Base-by-base conservation (phyloP, 2,329 filamentous ascomycete genomes). In the Ramularia endophylla region DNA sequence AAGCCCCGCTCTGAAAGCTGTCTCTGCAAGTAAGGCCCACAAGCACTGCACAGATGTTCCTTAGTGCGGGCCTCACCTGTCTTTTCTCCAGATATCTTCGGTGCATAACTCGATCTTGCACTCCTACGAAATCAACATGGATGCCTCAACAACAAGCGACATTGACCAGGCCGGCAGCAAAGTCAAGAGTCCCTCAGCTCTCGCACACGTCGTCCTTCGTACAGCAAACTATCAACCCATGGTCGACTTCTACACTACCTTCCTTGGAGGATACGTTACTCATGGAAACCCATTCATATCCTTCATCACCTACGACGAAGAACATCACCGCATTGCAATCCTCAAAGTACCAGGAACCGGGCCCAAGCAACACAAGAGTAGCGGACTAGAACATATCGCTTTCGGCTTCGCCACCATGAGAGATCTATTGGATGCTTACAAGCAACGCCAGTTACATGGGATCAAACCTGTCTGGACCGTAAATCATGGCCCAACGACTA, bases 301-400 rank as follows among this genome's bases (percentile, higher is more conserved):
- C 15, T 48, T 57, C 40, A 35, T 57, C 16, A 40, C 43, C 18
- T 57, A 56, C 41, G 53, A 56, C 41, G 41, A 54, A 9, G 54
- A 57, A 35, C 51, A 57, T 29, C 53, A 57, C 38, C 51, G 54
- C 25, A 43, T 57, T 28, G 54, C 45, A 5, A 41, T 57, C 17
- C 18, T 55, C 29, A 18, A 32, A 3, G 20, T 52, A 0, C 49
- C 47, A 1, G 32, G 30, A 8, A 40, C 43, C 11, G 40, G 25
- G 1, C 27, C 43, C n/a, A 52, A 53, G 27, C 33, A 44, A 19
- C 42, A 9, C 8, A 17, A 25, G 8, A 47, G 40, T 17, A 36
- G 38, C 15, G 53, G 53, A n/a, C 38, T 53, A 1, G 50, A 53
- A 41, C 55, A 58, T 33, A 47, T 57, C 30, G 54, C 54, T 12